phyloP scores from a whole-genome alignment of 495 filamentous ascomycete genomes.

The Penicillium dipodomyicola region DNA sequence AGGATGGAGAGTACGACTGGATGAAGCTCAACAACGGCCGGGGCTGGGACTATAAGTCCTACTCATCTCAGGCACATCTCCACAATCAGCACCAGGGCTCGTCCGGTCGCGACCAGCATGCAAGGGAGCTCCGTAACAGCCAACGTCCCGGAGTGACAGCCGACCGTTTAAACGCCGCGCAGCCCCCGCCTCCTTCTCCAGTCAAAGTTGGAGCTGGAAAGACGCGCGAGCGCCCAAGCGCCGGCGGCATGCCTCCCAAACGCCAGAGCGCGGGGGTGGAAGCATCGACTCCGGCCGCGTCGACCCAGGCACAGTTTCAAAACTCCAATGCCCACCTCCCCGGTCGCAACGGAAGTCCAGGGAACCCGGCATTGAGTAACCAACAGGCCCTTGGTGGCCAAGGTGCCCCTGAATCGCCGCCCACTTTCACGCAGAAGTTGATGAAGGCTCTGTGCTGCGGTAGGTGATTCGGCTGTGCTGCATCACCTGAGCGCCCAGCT shows the following conservation, averaged over 20 bases:
- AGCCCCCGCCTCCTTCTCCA: slow-evolving; percentile 85
- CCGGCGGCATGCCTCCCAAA: slow-evolving; percentile 64
- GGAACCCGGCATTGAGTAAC: slow-evolving; percentile 54
- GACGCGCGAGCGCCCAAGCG: slow-evolving; percentile 79
- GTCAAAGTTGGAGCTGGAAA: slow-evolving; percentile 77
- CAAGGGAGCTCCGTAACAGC: slow-evolving; percentile 58
- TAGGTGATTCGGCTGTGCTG: slow-evolving; percentile 45
- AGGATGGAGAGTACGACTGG: slow-evolving; percentile 99
- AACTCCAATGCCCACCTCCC: slow-evolving; percentile 83
- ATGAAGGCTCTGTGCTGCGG: slow-evolving; percentile 83
- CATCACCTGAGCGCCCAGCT: slow-evolving; percentile 22
- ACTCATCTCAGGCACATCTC: slow-evolving; percentile 71
- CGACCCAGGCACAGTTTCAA: slow-evolving; percentile 87
- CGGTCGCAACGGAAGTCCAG: slow-evolving; percentile 57
- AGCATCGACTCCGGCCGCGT: slow-evolving; percentile 72
- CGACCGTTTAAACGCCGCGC: slow-evolving; percentile 95
- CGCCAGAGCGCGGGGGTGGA: slow-evolving; percentile 76
- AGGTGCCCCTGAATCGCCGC: slow-evolving; percentile 47
- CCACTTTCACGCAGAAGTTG: slow-evolving; percentile 60
- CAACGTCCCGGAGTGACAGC: slow-evolving; percentile 66
- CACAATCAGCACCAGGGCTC: slow-evolving; percentile 75
- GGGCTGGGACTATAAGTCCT: slow-evolving; percentile 90
- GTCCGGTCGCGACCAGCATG: slow-evolving; percentile 75
- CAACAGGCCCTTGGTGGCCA: slow-evolving; percentile 44
- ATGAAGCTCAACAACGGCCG: slow-evolving; percentile 98